Evolutionary conservation across 2,329 filamentous ascomycete species (phyloP), one percentile per base, ranked within the genome.

Genomic region (Penicillium sp.): DNA sequence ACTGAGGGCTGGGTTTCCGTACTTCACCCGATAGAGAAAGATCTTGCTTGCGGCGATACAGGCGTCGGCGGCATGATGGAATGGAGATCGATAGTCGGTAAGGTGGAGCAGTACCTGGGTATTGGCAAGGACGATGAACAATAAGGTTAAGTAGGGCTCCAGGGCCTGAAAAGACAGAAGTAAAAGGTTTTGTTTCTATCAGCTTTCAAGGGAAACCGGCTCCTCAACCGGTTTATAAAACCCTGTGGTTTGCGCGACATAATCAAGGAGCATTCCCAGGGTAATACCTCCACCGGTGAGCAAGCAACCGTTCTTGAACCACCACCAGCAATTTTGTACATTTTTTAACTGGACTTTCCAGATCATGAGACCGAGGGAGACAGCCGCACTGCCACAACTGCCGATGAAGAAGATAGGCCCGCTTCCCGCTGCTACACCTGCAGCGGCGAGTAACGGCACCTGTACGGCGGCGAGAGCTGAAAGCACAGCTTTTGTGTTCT

Each of bases 21-120:
- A 17, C 64, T 94, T 53, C 69, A 73, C 44, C 87, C 90, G 0
- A 77, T 86, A 58, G 78, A 84, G 60, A 95, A 95, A 73, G 75
- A 76, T 10, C 72, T 95, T 48, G 90, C 89, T 0, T 95, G 90
- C 69, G 88, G 88, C 12, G 90, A 96, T 69, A 77, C 84, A 2
- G 89, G 89, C 0, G 77, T 80, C 35, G 89, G 89, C 4, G 88
- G 82, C 1, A 95, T 95, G 90, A 80, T 78, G 63, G 81, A 87
- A 45, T 95, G 87, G 87, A 78, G 73, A 51, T n/a, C n/a, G n/a
- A n/a, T n/a, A n/a, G n/a, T n/a, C n/a, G n/a, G n/a, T n/a, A n/a
- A n/a, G n/a, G n/a, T n/a, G n/a, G n/a, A n/a, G n/a, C n/a, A n/a
- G n/a, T n/a, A n/a, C n/a, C n/a, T n/a, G n/a, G 77, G 84, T 51